A percentile compares a stretch with the other conserved stretches of the same genome.
phyloP scores from a whole-genome alignment of 306 rosid species.

The Castanea crenata region DNA sequence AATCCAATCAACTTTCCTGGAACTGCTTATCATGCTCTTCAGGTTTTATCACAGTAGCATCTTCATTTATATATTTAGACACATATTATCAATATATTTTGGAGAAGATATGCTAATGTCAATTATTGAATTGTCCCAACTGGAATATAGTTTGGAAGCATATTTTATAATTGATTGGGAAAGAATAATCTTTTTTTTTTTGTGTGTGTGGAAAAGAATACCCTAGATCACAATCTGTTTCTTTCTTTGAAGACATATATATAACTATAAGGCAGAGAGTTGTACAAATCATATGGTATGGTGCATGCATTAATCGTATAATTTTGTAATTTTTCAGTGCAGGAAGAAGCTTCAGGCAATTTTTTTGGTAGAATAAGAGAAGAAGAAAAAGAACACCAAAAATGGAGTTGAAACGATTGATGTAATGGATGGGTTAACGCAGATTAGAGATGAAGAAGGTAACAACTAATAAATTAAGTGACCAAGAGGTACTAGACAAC shows the following conservation, averaged over 20 bases:
- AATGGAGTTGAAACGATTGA: slow-evolving; percentile 12
- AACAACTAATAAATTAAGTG: slow-evolving; percentile 19
- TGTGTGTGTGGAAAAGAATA: too few species aligned
- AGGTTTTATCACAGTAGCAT: slow-evolving; percentile 2
- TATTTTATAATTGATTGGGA: too few species aligned
- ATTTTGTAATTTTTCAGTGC: slow-evolving; percentile 8
- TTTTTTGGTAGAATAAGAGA: slow-evolving; percentile 33
- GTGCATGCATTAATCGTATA: too few species aligned
- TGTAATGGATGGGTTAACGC: slow-evolving; percentile 51
- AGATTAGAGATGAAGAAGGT: slow-evolving; percentile 38
- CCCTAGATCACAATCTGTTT: too few species aligned
- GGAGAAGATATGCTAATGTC: too few species aligned
- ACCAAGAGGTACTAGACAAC: slow-evolving; percentile 45
- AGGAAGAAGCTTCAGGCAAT: slow-evolving; percentile 34
- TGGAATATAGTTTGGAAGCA: too few species aligned
- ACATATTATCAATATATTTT: too few species aligned
- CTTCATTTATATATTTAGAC: neutral
- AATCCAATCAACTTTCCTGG: slow-evolving; percentile 46
- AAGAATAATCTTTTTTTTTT: too few species aligned
- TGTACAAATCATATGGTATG: too few species aligned
- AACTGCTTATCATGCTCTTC: slow-evolving; percentile 24
- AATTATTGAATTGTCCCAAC: too few species aligned
- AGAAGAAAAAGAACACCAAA: slow-evolving; percentile 26
- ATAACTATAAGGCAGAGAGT: too few species aligned
- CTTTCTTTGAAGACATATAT: too few species aligned